These are phyloP conservation scores for Termitomyces sp. DNA, from an alignment of 768 basidiomycete genomes.

Conservation along the genomic window DNA sequence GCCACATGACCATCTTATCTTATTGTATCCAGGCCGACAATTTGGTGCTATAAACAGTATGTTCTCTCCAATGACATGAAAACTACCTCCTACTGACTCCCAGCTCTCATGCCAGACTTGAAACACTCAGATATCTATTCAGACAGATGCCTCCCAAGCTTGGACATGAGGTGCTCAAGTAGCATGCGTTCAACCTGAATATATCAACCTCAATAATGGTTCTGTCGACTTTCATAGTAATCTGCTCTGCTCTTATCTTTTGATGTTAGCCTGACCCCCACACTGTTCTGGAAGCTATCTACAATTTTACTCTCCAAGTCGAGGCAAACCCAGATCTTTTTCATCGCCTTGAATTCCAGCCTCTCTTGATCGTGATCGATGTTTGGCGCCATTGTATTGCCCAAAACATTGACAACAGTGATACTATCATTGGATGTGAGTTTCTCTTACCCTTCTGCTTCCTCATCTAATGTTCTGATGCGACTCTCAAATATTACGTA, in stretches of 20 bases:
- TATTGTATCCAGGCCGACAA: no score
- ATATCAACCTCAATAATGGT: conserved; percentile 70
- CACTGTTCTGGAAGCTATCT: conserved; percentile 40
- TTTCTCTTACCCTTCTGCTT: neutral
- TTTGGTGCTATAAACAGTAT: neutral
- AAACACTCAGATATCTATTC: conserved; percentile 20
- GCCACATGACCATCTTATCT: no score
- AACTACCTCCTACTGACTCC: neutral
- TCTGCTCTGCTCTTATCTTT: conserved; percentile 20
- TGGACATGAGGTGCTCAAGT: conserved; percentile 53
- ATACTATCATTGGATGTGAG: conserved; percentile 58
- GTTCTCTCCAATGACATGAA: neutral
- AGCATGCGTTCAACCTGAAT: conserved; percentile 58
- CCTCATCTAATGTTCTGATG: no score
- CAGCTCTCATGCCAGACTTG: conserved; percentile 3
- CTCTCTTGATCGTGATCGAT: conserved; percentile 29
- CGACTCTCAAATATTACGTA: conserved; percentile 11
- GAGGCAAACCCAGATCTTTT: conserved; percentile 50
- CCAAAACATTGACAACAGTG: conserved; percentile 47
- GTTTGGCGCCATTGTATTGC: conserved; percentile 48
- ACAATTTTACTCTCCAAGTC: conserved; percentile 30
- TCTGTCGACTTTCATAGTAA: conserved; percentile 23
- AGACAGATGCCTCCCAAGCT: no score
- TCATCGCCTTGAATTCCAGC: no score
- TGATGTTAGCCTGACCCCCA: conserved; percentile 39